A percentile compares a stretch with the other conserved stretches of the same genome.
Conservation (phyloP, 2,329 filamentous ascomycete species). For the Pleoardoris graminearum region DNA sequence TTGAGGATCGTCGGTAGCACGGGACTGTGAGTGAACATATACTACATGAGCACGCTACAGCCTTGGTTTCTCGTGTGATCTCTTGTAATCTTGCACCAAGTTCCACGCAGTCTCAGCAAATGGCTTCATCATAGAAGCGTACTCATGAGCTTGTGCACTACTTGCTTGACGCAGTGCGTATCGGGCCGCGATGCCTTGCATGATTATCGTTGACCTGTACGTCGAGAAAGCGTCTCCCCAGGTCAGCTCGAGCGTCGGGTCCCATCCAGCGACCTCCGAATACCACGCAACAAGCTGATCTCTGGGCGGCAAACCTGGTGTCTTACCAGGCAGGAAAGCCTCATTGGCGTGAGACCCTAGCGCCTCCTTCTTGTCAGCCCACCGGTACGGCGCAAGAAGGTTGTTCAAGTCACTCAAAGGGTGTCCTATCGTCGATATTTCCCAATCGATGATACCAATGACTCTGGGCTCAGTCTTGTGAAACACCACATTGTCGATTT, state of each 20-base stretch:
- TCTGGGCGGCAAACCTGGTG: conserved; percentile 67
- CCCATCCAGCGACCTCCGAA: conserved; percentile 68
- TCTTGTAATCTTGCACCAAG: conserved; percentile 61
- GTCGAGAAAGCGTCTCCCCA: conserved; percentile 68
- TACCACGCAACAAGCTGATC: conserved; percentile 69
- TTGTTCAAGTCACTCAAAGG: conserved; percentile 90
- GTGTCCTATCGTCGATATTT: conserved; percentile 98
- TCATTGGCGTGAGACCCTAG: conserved; percentile 44
- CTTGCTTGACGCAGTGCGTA: conserved; percentile 86
- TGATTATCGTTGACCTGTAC: conserved; percentile 64
- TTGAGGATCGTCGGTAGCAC: conserved; percentile 10
- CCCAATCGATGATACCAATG: conserved; percentile 88
- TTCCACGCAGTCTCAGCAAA: conserved; percentile 81
- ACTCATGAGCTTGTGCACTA: conserved; percentile 75
- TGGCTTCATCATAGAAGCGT: conserved; percentile 69
- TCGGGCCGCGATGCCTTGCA: conserved; percentile 91
- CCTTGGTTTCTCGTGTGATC: conserved; percentile 39
- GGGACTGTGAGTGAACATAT: conserved; percentile 16
- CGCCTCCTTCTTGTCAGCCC: conserved; percentile 44
- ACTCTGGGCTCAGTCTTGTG: conserved; percentile 85
- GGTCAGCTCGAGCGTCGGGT: conserved; percentile 62
- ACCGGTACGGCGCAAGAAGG: conserved; percentile 58
- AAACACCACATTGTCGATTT: conserved; percentile 70
- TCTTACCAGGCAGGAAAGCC: conserved; percentile 64
- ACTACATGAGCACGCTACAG: conserved; percentile 29